Evolutionary conservation across 306 rosid genomes (phyloP), one percentile per base, ranked within the genome.

Genomic region (Fragaria iinumae): DNA sequence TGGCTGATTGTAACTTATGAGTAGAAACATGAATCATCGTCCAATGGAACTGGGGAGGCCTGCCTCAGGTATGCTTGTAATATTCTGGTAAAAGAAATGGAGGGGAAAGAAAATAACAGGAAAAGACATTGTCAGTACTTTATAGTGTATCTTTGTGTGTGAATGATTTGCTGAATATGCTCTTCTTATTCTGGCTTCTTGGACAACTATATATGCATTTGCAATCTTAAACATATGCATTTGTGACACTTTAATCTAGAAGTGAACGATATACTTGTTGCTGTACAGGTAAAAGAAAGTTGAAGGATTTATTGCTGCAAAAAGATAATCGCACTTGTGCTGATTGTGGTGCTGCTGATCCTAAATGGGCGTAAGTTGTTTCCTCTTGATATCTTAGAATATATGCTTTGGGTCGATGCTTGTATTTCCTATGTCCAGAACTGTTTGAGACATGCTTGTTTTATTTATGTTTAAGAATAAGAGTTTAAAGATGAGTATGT

Each of bases 281-380:
- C 80, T 87, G 76, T 81, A 71, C 91, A 96, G 99, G 97, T 80
- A 92, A 88, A 87, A 86, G 85, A 76, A 88, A 88, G 83, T 80
- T 96, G 82, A 92, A 73, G 84, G 93, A 91, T 79, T 74, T 96
- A 81, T 81, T 92, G 83, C 79, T 82, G 78, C 92, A 88, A 72
- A 83, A 82, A 13, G 98, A 96, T 82, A 96, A 96, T 79, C 92
- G 93, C 76, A 4, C 65, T 55, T 96, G 99, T 81, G 96, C 99
- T 64, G 99, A 96, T 83, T 96, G 99, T 84, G 88, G 89, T 80
- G 93, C 97, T 74, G 83, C 92, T 18, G 97, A 92, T 85, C 99
- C 99, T 72, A 92, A 91, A 89, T 96, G 99, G 99, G 99, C 99
- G 99, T 96, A 88, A 85, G 99, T 88, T 45, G 32, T 64, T 9